phyloP scores from a whole-genome alignment of 2,329 filamentous ascomycete species.

The Fusarium xylarioides region DNA sequence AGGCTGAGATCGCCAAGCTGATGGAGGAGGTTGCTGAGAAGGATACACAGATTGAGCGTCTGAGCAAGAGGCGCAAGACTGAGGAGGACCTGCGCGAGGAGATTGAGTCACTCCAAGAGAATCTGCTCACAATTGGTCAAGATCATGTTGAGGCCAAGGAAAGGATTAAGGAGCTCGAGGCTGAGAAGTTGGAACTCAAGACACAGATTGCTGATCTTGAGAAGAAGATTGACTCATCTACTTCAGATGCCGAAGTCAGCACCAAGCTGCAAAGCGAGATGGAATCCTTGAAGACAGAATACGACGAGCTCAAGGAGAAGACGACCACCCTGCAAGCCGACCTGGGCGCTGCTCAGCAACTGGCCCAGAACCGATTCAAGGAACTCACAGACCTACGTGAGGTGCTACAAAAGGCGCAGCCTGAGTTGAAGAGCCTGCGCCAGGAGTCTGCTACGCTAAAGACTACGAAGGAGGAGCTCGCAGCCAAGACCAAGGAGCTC shows the following conservation, averaged over 20 bases:
- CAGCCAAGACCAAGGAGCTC: slow-evolving; percentile 66
- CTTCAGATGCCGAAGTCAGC: slow-evolving; percentile 53
- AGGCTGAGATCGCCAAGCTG: slow-evolving; percentile 60
- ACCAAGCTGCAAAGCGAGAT: slow-evolving; percentile 70
- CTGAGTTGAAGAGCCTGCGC: slow-evolving; percentile 81
- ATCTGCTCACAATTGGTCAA: slow-evolving; percentile 79
- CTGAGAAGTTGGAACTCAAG: slow-evolving; percentile 73
- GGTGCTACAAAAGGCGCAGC: slow-evolving; percentile 83
- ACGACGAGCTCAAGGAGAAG: slow-evolving; percentile 75
- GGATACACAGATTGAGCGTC: slow-evolving; percentile 75
- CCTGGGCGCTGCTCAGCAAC: slow-evolving; percentile 83
- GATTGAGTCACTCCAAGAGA: slow-evolving; percentile 83
- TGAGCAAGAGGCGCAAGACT: slow-evolving; percentile 75
- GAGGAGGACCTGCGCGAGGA: slow-evolving; percentile 86
- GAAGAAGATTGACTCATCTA: slow-evolving; percentile 66
- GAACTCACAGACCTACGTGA: slow-evolving; percentile 84
- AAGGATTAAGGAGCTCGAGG: slow-evolving; percentile 73
- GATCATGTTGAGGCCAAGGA: slow-evolving; percentile 87
- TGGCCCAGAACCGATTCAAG: slow-evolving; percentile 88
- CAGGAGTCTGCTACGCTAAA: slow-evolving; percentile 81
- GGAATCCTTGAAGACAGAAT: slow-evolving; percentile 61
- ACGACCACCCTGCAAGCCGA: slow-evolving; percentile 80
- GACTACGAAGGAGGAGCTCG: slow-evolving; percentile 77
- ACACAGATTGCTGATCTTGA: slow-evolving; percentile 73
- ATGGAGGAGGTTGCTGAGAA: slow-evolving; percentile 68